Conservation (phyloP, 495 filamentous ascomycete genomes). For the Lineolata rhizophorae region DNA sequence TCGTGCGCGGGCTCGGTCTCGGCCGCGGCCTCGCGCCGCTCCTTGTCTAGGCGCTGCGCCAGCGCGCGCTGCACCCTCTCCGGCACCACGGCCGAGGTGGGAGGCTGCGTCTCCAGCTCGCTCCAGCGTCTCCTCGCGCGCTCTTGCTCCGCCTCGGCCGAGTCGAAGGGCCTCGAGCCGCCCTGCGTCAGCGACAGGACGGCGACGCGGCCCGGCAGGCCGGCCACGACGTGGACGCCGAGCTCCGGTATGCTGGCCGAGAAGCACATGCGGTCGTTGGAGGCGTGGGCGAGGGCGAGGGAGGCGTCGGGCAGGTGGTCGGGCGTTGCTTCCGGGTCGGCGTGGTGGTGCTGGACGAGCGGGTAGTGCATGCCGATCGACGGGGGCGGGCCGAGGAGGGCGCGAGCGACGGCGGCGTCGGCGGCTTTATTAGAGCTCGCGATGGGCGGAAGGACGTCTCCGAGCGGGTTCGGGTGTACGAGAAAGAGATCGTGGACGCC, state of each 20-base stretch:
- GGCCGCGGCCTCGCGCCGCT: no score
- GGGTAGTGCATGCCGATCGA: constrained; percentile 9
- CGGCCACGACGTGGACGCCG: constrained; percentile 50
- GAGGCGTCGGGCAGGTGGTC: no score
- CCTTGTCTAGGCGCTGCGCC: no score
- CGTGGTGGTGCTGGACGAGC: constrained; percentile 23
- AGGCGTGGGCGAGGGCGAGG: background rate
- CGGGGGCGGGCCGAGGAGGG: background rate
- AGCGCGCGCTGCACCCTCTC: constrained; percentile 16
- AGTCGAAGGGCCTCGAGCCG: no score
- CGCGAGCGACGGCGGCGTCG: background rate
- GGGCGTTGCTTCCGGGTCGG: constrained; percentile 3
- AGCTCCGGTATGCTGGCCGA: constrained; percentile 54
- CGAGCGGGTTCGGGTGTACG: no score
- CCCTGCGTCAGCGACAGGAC: constrained; percentile 44
- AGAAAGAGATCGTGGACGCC: no score
- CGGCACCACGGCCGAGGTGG: constrained; percentile 13
- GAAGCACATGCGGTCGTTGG: constrained; percentile 55
- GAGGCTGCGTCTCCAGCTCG: no score
- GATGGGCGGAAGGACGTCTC: no score
- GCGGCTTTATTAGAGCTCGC: no score
- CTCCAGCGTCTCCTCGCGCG: no score
- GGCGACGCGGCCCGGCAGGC: constrained; percentile 50
- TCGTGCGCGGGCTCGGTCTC: no score
- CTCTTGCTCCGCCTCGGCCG: no score